A percentile compares a stretch with the other conserved stretches of the same genome.
These are phyloP conservation scores for Coniochaeta sp. DNA, from an alignment of 2,329 filamentous ascomycete species.

Conservation along the genomic window DNA sequence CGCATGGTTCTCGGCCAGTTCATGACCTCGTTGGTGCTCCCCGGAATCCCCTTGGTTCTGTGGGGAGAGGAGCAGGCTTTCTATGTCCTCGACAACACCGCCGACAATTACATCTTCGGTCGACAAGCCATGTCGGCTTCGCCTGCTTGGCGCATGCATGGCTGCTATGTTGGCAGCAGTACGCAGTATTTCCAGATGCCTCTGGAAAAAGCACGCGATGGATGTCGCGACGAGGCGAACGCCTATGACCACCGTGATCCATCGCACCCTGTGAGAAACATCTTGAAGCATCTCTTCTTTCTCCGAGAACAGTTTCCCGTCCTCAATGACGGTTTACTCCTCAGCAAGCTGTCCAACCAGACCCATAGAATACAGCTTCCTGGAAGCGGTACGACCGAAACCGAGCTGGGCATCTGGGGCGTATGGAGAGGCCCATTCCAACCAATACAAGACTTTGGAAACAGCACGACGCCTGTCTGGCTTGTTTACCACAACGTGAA, in stretches of 20 bases:
- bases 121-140: constrained; percentile 55
- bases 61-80: constrained; percentile 63
- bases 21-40: constrained; percentile 44
- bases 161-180: constrained; percentile 51
- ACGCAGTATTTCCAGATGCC: constrained; percentile 53
- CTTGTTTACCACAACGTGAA: constrained; percentile 43
- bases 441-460: neutral
- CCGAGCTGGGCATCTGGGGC: constrained; percentile 50
- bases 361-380: constrained; percentile 43
- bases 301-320: constrained; percentile 48
- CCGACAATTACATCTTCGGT: constrained; percentile 58
- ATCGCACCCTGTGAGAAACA: constrained; percentile 52
- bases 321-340: constrained; percentile 51
- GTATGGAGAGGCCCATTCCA: constrained; percentile 43
- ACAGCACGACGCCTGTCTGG: constrained; percentile 31
- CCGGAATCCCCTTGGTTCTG: constrained; percentile 31
- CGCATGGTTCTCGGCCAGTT: constrained; percentile 50
- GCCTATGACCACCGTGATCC: constrained; percentile 57
- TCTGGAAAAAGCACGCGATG: constrained; percentile 41
- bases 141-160: constrained; percentile 57
- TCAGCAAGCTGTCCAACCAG: constrained; percentile 50
- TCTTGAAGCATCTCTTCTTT: constrained; percentile 54
- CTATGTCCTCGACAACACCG: constrained; percentile 57
- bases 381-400: constrained; percentile 43
- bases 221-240: constrained; percentile 47